These are phyloP conservation scores for Plectranthus barbatus DNA, from an alignment of 257 asterid genomes.

Conservation along the genomic window DNA sequence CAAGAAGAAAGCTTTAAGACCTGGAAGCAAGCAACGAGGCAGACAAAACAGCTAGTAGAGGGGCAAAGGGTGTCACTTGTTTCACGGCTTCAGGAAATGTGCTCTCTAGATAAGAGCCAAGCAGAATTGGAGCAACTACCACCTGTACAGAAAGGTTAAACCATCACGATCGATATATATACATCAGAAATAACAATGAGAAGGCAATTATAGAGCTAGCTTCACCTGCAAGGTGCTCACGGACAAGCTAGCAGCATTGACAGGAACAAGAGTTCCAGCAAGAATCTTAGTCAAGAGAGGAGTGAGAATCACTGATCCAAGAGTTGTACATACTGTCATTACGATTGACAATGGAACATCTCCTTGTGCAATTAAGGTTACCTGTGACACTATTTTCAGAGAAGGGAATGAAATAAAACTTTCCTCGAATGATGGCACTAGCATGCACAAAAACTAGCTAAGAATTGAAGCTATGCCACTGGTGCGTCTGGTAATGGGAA, in stretches of 20 bases:
- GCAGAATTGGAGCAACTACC: conserved; percentile 85
- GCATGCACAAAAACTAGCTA: background rate
- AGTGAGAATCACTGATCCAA: conserved; percentile 82
- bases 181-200: background rate
- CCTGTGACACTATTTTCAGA: conserved; percentile 62
- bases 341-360: conserved; percentile 83
- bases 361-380: conserved; percentile 84
- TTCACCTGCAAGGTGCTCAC: conserved; percentile 88
- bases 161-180: background rate
- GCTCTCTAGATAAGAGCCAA: conserved; percentile 71
- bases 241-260: conserved; percentile 64
- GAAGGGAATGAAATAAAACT: conserved; percentile 19
- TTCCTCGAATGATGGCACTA: background rate
- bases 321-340: conserved; percentile 81
- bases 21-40: conserved; percentile 83
- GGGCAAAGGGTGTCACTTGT: conserved; percentile 56
- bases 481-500: background rate
- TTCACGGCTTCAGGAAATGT: conserved; percentile 55
- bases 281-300: conserved; percentile 68
- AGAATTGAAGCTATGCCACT: background rate
- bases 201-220: background rate
- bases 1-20: conserved; percentile 24
- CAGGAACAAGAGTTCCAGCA: conserved; percentile 83
- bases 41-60: conserved; percentile 65
- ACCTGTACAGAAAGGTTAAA: conserved; percentile 36